A percentile compares a stretch with the other conserved stretches of the same genome.
phyloP scores from a whole-genome alignment of 805 yeast genomes.

The Myxozyma neglecta region DNA sequence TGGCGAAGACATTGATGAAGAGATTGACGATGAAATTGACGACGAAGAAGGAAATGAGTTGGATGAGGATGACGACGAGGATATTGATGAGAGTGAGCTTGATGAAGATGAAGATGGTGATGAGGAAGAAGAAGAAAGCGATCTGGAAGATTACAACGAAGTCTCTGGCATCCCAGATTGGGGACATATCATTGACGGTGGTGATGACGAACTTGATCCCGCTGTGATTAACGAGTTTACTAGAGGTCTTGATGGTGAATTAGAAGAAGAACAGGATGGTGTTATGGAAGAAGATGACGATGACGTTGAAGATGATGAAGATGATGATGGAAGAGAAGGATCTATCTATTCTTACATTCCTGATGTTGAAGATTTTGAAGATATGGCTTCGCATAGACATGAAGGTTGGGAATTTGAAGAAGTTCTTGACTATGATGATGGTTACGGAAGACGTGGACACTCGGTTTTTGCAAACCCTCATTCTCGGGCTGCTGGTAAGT shows the following conservation, averaged over 20 bases:
- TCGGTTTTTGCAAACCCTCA: conserved; percentile 2
- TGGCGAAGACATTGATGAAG: conserved; percentile 28
- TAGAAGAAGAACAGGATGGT: conserved; percentile 21
- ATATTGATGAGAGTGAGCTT: conserved; percentile 18
- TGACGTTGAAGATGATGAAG: conserved; percentile 38
- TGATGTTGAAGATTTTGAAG: conserved; percentile 8
- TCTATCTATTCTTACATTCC: conserved; percentile 3
- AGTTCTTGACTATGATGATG: conserved; percentile 11
- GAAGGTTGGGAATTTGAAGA: conserved; percentile 28
- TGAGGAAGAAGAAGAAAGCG: conserved; percentile 37
- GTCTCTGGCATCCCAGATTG: conserved; percentile 8
- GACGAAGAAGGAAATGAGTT: conserved; percentile 36
- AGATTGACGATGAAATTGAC: conserved; percentile 19
- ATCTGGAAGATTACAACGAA: conserved; percentile 27
- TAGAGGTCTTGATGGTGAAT: conserved; percentile 28
- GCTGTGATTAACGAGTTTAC: conserved; percentile 34
- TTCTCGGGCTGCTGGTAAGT: conserved; percentile 6
- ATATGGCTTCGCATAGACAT: conserved; percentile 15
- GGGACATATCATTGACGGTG: conserved; percentile 30
- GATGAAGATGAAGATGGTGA: conserved; percentile 35
- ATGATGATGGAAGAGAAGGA: conserved; percentile 33
- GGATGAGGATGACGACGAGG: conserved; percentile 37
- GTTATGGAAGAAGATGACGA: conserved; percentile 39
- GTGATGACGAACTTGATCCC: conserved; percentile 36
- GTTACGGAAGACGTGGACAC: conserved; percentile 2